Evolutionary conservation across 2,329 filamentous ascomycete genomes (phyloP).

Genomic region (Colletotrichum viniferum): DNA sequence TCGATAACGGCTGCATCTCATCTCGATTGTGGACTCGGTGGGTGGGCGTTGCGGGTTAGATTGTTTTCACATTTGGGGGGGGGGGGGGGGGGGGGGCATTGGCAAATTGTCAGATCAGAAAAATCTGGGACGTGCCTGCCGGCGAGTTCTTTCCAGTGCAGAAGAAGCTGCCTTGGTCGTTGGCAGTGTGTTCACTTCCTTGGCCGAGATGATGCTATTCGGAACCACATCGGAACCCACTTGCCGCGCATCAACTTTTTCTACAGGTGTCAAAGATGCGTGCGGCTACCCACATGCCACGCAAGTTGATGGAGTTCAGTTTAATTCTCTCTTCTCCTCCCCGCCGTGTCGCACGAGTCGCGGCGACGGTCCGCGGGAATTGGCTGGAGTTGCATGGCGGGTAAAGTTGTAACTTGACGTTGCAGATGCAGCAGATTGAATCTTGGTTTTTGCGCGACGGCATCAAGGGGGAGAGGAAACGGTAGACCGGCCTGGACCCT

Average conservation of each 20-base stretch:
- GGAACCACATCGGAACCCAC: conserved; percentile 9
- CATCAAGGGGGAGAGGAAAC: not conserved
- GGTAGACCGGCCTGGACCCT: not conserved
- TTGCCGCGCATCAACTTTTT: conserved; percentile 3
- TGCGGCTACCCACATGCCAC: not conserved
- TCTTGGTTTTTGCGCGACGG: not conserved
- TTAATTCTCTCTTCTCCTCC: not conserved
- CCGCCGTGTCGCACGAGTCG: not conserved
- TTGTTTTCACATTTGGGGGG: not conserved
- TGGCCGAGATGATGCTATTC: conserved; percentile 18
- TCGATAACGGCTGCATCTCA: not conserved
- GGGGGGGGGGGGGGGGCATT: too few species aligned
- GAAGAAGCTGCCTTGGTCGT: not conserved
- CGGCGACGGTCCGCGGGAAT: not conserved
- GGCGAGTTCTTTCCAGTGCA: not conserved
- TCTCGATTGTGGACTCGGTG: not conserved
- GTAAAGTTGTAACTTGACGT: not conserved
- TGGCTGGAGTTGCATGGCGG: not conserved
- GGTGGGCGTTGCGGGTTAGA: not conserved
- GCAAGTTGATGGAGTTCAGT: not conserved
- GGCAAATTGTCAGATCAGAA: not conserved
- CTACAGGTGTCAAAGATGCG: not conserved
- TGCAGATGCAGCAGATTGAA: not conserved
- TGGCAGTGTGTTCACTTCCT: not conserved
- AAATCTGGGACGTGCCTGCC: not conserved